Conservation (phyloP, 306 rosid species). For the Inga laurina region DNA sequence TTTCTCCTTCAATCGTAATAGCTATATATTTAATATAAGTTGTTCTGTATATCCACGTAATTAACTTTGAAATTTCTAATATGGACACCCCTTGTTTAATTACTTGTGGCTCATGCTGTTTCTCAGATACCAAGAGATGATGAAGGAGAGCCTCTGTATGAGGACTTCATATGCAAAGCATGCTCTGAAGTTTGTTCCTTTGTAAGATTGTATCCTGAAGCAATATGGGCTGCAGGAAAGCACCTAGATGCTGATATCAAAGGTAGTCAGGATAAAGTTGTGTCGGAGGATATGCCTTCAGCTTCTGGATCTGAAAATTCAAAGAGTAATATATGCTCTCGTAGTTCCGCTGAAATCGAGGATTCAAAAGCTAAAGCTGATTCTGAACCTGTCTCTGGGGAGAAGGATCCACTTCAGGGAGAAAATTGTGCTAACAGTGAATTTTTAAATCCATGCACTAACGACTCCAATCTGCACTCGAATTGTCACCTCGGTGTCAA, state of each 20-base stretch:
- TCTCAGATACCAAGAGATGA: conserved; percentile 90
- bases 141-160: conserved; percentile 90
- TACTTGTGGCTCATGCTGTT: conserved; percentile 17
- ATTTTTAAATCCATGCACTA: conserved; percentile 30
- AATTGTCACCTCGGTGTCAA: conserved; percentile 68
- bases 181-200: conserved; percentile 82
- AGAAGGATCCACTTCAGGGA: conserved; percentile 37
- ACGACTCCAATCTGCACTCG: conserved; percentile 33
- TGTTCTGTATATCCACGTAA: neutral
- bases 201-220: conserved; percentile 65
- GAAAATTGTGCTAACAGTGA: conserved; percentile 41
- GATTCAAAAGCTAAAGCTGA: conserved; percentile 33
- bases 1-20: neutral
- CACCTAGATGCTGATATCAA: conserved; percentile 41
- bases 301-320: conserved; percentile 52
- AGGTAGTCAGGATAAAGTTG: conserved; percentile 61
- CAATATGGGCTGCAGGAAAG: conserved; percentile 56
- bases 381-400: conserved; percentile 46
- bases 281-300: conserved; percentile 50
- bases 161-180: conserved; percentile 75
- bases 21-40: neutral
- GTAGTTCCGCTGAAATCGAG: conserved; percentile 30
- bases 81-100: neutral
- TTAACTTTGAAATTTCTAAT: neutral
- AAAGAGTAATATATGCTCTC: conserved; percentile 30